Evolutionary conservation across 768 basidiomycete species (phyloP).

Genomic region (Kwoniella dendrophila): DNA sequence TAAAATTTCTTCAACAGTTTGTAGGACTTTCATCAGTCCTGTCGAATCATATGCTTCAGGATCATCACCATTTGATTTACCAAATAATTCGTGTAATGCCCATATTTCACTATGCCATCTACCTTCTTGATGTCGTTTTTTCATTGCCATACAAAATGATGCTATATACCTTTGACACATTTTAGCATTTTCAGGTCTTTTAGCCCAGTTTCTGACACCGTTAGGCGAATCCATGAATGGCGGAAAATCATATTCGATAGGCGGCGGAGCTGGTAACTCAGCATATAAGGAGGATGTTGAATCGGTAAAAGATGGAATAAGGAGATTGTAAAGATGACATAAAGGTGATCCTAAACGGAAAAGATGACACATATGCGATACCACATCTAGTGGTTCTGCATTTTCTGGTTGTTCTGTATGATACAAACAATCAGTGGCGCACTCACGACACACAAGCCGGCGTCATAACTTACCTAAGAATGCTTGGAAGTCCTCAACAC

Average conservation of each 20-base stretch:
- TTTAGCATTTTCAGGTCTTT: conserved; percentile 67
- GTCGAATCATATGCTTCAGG: conserved; percentile 75
- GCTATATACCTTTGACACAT: conserved; percentile 88
- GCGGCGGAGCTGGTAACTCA: conserved; percentile 25
- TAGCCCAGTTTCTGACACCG: conserved; percentile 50
- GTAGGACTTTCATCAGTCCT: conserved; percentile 76
- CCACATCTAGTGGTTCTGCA: conserved; percentile 67
- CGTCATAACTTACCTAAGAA: conserved; percentile 45
- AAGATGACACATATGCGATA: conserved; percentile 90
- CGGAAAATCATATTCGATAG: conserved; percentile 50
- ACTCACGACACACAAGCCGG: background rate
- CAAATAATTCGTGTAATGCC: conserved; percentile 83
- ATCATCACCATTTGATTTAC: conserved; percentile 71
- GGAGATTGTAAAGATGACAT: conserved; percentile 93
- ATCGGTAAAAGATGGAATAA: conserved; percentile 58
- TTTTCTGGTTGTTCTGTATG: conserved; percentile 40
- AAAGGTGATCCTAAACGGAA: conserved; percentile 90
- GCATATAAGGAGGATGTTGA: conserved; percentile 33
- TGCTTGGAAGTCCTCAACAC: conserved; percentile 47
- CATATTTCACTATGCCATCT: conserved; percentile 75
- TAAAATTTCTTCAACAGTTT: conserved; percentile 51
- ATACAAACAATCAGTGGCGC: conserved; percentile 6
- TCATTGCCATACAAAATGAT: conserved; percentile 86
- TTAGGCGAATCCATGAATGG: conserved; percentile 39
- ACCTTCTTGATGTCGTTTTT: conserved; percentile 64